A percentile compares a stretch with the other conserved stretches of the same genome.
phyloP scores from a whole-genome alignment of 1,284 basidiomycete species.

The Pyrrhoderma noxium region DNA sequence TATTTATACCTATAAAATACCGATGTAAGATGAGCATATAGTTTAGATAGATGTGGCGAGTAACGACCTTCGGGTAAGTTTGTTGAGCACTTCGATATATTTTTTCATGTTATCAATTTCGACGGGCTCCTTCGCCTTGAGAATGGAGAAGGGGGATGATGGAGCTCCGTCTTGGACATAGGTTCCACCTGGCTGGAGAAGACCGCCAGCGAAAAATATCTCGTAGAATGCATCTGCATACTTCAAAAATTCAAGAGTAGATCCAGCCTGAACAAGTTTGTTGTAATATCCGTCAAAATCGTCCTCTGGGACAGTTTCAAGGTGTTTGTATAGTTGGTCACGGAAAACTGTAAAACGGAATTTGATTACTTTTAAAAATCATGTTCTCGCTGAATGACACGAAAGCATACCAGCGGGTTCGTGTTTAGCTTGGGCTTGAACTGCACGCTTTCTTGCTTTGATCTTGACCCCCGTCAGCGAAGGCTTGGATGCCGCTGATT shows the following conservation, averaged over 20 bases:
- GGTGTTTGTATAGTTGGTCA: constrained; percentile 90
- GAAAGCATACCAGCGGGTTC: constrained; percentile 57
- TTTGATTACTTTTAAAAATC: no score
- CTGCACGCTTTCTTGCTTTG: constrained; percentile 81
- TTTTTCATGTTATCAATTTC: constrained; percentile 82
- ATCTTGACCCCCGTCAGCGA: constrained; percentile 83
- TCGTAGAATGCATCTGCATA: constrained; percentile 96
- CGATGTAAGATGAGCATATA: constrained; percentile 12
- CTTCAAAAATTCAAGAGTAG: constrained; percentile 88
- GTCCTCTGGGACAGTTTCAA: constrained; percentile 75
- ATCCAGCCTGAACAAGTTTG: constrained; percentile 87
- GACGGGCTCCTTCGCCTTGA: constrained; percentile 72
- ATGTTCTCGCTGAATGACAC: constrained; percentile 15
- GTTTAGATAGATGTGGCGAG: neutral
- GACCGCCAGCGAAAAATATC: constrained; percentile 87
- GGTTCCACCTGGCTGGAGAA: constrained; percentile 90
- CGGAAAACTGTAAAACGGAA: constrained; percentile 85
- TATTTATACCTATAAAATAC: constrained; percentile 99
- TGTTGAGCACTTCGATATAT: constrained; percentile 89
- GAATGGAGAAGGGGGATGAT: constrained; percentile 75
- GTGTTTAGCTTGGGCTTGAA: constrained; percentile 85
- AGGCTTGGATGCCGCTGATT: constrained; percentile 72
- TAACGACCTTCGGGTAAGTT: constrained; percentile 83
- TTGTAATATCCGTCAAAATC: constrained; percentile 81
- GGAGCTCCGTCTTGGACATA: constrained; percentile 85